Conservation (phyloP, 179 eudicot species). For the Nepenthes alata region DNA sequence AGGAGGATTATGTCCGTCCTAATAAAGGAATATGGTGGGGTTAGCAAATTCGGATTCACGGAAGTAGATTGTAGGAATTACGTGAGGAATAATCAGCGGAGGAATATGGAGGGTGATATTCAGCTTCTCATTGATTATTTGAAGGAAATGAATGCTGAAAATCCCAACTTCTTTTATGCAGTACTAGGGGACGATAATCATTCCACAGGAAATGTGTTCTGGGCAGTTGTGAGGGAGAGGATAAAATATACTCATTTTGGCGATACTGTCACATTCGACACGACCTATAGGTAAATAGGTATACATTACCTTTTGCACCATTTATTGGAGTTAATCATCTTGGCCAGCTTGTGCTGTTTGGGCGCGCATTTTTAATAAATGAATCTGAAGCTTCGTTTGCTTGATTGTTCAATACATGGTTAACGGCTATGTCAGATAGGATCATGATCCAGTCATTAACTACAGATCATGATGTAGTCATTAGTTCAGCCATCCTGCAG, state of each 20-base stretch:
- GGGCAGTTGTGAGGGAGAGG: slow-evolving; percentile 50
- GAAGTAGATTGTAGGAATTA: slow-evolving; percentile 73
- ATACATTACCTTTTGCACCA: slow-evolving; percentile 55
- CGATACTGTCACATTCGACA: slow-evolving; percentile 56
- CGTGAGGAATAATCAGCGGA: slow-evolving; percentile 45
- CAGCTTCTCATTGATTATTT: slow-evolving; percentile 48
- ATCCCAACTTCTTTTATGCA: slow-evolving; percentile 34
- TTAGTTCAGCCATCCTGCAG: slow-evolving; percentile 42
- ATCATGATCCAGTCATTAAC: slow-evolving; percentile 36
- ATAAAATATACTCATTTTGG: slow-evolving; percentile 45
- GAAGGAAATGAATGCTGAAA: slow-evolving; percentile 33
- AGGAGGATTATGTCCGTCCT: slow-evolving; percentile 57
- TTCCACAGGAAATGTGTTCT: slow-evolving; percentile 40
- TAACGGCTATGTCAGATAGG: slow-evolving; percentile 50
- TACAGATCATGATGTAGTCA: slow-evolving; percentile 46
- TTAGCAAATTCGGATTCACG: slow-evolving; percentile 63
- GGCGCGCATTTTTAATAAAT: slow-evolving; percentile 50
- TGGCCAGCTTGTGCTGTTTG: slow-evolving; percentile 62
- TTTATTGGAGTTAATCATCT: slow-evolving; percentile 60
- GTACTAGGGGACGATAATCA: slow-evolving; percentile 40
- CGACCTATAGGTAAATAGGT: slow-evolving; percentile 51
- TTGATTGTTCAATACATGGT: slow-evolving; percentile 57
- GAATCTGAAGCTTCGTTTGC: slow-evolving; percentile 50
- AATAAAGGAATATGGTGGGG: slow-evolving; percentile 54
- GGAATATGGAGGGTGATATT: slow-evolving; percentile 42